Evolutionary conservation across 306 rosid species (phyloP), one percentile per base, ranked within the genome.

Genomic region (Bauhinia variegata): DNA sequence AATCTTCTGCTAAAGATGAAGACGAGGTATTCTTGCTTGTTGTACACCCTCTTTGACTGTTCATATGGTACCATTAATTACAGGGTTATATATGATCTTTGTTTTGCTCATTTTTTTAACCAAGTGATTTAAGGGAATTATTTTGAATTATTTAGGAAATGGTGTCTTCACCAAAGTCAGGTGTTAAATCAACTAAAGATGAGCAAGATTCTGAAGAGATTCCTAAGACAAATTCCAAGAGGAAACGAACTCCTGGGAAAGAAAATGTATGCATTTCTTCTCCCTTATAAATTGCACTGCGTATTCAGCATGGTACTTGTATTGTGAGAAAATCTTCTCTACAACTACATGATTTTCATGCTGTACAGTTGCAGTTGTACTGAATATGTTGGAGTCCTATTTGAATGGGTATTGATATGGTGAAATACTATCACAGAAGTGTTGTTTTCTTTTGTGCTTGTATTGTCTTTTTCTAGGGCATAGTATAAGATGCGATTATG

Each of bases 221-320:
- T 61, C 77, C 88, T 0, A 89, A 80, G 86, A 55, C 80, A 57
- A 79, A 54, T 72, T 76, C 80, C 72, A 92, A 92, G 84, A 82
- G 96, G 82, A 92, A 89, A 75, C 89, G 72, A 15, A 74, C 83
- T 68, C 67, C 84, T 33, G 81, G 78, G 39, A 89, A 89, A 74
- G 92, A 59, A 82, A 87, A 84, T 50, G 96, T 89, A 65, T 19
- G 67, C 5, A 31, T 11, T 37, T 65, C 28, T 43, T 56, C 58
- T 64, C 18, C 10, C 11, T 2, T 16, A 16, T 57, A 55, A 34
- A 9, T 15, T 32, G 34, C 18, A 30, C 13, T 39, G 23, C 53
- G 8, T 11, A 66, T 38, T 47, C 2, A 5, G 28, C 5, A 18
- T 34, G 67, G 31, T 14, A 8, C 47, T 78, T 37, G 19, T 15